Base-by-base conservation (phyloP, 2,329 filamentous ascomycete genomes). In the Aspergillus phoenicis region DNA sequence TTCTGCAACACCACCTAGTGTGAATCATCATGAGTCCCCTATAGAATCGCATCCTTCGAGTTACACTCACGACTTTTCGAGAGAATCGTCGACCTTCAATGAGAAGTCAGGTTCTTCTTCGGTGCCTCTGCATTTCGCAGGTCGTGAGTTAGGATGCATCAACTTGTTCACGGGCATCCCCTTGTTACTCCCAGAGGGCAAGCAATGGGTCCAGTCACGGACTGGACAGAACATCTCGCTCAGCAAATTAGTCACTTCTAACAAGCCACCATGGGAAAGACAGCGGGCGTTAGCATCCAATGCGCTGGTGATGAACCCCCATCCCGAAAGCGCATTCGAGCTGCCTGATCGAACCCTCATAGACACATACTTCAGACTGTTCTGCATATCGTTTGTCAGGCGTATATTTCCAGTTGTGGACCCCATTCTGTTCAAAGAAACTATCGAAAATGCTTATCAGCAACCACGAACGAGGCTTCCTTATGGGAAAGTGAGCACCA, bases 371-470 rank as follows among this genome's bases (percentile, higher is more conserved):
- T 64, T 78, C 8, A 62, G 70, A 1, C 64, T 73, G 5, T 81
- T 73, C 58, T 55, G 59, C 1, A 59, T 65, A 0, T 78, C 76
- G 0, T 67, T 79, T 1, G 72, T 83, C 59, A 75, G 75, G 8
- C 73, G 79, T 0, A 70, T 81, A 0, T 85, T 86, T 39, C 84
- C 84, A 0, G 33, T 84, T 1, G 65, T 85, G 2, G 82, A 86
- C 58, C 62, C 67, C 0, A 71, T 77, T 0, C 67, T 85, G 0
- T 85, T 85, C 58, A 63, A 71, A 11, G 71, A 79, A 2, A 84
- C 80, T 0, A 75, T 84, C 17, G 69, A 75, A 0, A 36, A 72
- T 0, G 84, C 83, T 0, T 86, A 85, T 62, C 63, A 71, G 2
- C 64, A 74, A 1, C 52, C 60, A 0, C 49, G 62, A 5, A 58